These are phyloP conservation scores for Gossypium schwendimanii DNA, from an alignment of 441 rosid species.

Conservation along the genomic window DNA sequence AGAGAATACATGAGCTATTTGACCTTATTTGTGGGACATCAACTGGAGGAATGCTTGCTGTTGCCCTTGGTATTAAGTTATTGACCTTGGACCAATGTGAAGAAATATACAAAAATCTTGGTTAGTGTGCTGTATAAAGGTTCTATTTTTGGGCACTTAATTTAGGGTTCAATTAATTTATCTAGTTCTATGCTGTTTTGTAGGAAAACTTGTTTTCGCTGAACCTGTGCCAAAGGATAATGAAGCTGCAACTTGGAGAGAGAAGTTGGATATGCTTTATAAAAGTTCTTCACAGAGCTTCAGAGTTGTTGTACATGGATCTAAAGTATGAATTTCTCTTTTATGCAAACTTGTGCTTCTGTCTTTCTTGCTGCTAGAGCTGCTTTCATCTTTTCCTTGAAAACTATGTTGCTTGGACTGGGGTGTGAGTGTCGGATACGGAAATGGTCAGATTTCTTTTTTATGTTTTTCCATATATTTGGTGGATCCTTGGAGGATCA, in stretches of 20 bases:
- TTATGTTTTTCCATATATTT: not conserved
- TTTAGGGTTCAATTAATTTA: slow-evolving; percentile 13
- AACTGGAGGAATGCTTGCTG: slow-evolving; percentile 97
- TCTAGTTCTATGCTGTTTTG: slow-evolving; percentile 21
- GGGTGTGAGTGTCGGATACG: not conserved
- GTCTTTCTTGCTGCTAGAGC: not conserved
- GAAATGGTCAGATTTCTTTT: not conserved
- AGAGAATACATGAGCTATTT: slow-evolving; percentile 86
- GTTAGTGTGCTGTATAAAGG: slow-evolving; percentile 29
- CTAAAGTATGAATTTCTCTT: slow-evolving; percentile 59
- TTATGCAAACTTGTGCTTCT: slow-evolving; percentile 1
- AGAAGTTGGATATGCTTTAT: slow-evolving; percentile 89
- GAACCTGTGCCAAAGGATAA: slow-evolving; percentile 90
- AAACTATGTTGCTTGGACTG: not conserved
- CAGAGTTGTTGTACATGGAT: slow-evolving; percentile 98
- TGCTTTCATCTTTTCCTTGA: slow-evolving; percentile 11
- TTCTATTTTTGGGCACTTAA: slow-evolving; percentile 1
- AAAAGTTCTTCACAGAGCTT: slow-evolving; percentile 98
- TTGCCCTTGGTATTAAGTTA: slow-evolving; percentile 88
- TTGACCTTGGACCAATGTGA: slow-evolving; percentile 84
- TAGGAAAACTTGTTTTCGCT: slow-evolving; percentile 97
- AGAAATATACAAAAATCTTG: slow-evolving; percentile 95
- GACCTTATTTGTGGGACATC: slow-evolving; percentile 99
- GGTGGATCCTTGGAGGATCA: not conserved
- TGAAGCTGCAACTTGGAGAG: slow-evolving; percentile 99